Conservation (phyloP, 345 rosid species). For the Geranium rotundifolium region DNA sequence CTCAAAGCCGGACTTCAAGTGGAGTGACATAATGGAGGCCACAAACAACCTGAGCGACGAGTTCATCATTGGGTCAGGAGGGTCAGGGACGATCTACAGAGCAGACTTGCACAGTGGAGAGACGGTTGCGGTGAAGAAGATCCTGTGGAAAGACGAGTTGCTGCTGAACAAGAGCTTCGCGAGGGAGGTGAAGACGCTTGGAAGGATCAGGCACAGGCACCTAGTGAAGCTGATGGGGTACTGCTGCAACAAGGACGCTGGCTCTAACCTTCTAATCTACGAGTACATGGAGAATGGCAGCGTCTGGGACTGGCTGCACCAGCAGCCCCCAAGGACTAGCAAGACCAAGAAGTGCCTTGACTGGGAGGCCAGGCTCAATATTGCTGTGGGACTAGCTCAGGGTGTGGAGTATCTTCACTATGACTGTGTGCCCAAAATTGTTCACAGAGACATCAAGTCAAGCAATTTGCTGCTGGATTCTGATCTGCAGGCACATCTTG, state of each 20-base stretch:
- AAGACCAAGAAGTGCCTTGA: constrained; percentile 49
- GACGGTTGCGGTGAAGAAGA: constrained; percentile 74
- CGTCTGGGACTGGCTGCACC: constrained; percentile 88
- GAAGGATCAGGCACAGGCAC: constrained; percentile 73
- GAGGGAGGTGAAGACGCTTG: constrained; percentile 75
- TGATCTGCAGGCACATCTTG: constrained; percentile 83
- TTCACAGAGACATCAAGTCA: constrained; percentile 87
- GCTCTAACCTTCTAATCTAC: constrained; percentile 67
- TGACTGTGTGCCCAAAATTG: constrained; percentile 72
- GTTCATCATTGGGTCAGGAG: constrained; percentile 84
- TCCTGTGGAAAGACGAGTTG: constrained; percentile 60
- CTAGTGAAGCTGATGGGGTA: constrained; percentile 83
- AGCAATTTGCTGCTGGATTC: constrained; percentile 80
- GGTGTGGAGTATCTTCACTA: constrained; percentile 94
- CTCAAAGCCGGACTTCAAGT: constrained; percentile 53
- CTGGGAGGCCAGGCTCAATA: constrained; percentile 72
- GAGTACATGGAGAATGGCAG: constrained; percentile 97
- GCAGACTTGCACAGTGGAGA: constrained; percentile 59
- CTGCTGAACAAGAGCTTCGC: constrained; percentile 71
- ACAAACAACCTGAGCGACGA: constrained; percentile 65
- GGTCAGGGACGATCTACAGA: constrained; percentile 77
- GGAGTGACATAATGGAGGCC: constrained; percentile 83
- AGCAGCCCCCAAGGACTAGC: constrained; percentile 15
- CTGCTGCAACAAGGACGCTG: constrained; percentile 54
- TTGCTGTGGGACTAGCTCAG: constrained; percentile 79